Conservation (phyloP, 2,329 filamentous ascomycete genomes). For the Didymellaceae sp. region DNA sequence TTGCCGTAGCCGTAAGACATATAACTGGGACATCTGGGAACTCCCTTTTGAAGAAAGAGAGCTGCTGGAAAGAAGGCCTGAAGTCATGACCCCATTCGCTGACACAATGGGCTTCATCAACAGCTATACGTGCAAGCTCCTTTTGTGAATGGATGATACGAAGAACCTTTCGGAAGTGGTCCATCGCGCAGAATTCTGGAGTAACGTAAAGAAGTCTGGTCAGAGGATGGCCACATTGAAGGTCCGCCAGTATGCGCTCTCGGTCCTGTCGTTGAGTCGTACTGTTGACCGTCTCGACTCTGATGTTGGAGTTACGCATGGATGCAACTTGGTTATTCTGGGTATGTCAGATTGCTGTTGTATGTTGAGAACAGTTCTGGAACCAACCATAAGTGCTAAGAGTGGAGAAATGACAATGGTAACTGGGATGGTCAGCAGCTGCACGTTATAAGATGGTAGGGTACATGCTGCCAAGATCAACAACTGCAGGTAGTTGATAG, state of each 20-base stretch:
- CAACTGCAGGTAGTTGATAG: conserved; percentile 88
- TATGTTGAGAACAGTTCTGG: background rate
- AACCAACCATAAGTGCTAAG: conserved; percentile 80
- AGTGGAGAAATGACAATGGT: conserved; percentile 91
- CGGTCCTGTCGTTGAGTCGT: conserved; percentile 72
- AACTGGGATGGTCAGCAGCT: conserved; percentile 58
- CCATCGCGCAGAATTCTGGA: conserved; percentile 81
- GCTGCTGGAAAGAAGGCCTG: conserved; percentile 85
- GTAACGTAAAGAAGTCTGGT: conserved; percentile 91
- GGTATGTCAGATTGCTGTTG: background rate
- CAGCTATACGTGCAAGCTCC: conserved; percentile 84
- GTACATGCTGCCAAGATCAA: conserved; percentile 79
- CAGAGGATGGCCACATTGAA: conserved; percentile 84
- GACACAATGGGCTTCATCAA: conserved; percentile 96
- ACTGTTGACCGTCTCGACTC: conserved; percentile 86
- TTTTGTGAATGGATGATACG: conserved; percentile 76
- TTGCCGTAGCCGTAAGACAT: conserved; percentile 91
- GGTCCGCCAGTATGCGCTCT: conserved; percentile 75
- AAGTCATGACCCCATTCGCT: conserved; percentile 99
- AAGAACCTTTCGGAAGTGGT: conserved; percentile 77
- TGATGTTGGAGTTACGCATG: conserved; percentile 74
- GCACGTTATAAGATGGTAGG: background rate
- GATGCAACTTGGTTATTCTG: conserved; percentile 92
- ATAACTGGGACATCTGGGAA: conserved; percentile 90
- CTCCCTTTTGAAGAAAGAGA: conserved; percentile 82